Conservation (phyloP, 2,329 filamentous ascomycete genomes). For the Penicillium janthinellum region DNA sequence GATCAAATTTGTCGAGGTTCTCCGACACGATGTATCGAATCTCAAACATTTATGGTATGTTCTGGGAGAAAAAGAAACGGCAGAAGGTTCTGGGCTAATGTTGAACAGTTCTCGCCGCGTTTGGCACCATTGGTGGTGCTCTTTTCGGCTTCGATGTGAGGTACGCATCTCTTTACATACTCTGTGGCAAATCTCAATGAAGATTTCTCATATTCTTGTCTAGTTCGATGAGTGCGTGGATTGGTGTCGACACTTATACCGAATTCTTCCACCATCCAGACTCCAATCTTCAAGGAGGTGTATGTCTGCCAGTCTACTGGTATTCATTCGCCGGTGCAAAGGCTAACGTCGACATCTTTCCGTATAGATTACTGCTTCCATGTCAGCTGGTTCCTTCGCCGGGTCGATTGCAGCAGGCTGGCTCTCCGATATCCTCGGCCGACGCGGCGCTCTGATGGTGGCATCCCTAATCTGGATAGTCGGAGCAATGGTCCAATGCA, state of each 20-base stretch:
- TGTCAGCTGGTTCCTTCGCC: constrained; percentile 29
- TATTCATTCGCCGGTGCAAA: too few species aligned
- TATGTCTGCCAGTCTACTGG: constrained; percentile 16
- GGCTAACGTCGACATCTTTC: background rate
- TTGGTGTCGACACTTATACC: constrained; percentile 54
- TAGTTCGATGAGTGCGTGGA: constrained; percentile 48
- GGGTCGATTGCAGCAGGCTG: constrained; percentile 26
- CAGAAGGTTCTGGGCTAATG: background rate
- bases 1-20: constrained; percentile 2
- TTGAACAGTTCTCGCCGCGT: constrained; percentile 52
- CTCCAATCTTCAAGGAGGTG: constrained; percentile 41
- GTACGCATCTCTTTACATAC: constrained; percentile 44
- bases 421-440: constrained; percentile 29
- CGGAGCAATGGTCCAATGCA: constrained; percentile 32
- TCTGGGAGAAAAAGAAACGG: background rate
- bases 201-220: background rate
- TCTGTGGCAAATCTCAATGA: background rate
- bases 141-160: constrained; percentile 63
- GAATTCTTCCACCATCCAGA: constrained; percentile 57
- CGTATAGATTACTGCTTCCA: constrained; percentile 65
- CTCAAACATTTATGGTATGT: constrained; percentile 51
- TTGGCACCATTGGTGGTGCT: constrained; percentile 59
- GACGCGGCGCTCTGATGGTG: constrained; percentile 27
- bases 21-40: constrained; percentile 37
- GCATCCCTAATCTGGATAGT: constrained; percentile 31